Evolutionary conservation across 495 filamentous ascomycete species (phyloP).

Genomic region (Tuber melanosporum): DNA sequence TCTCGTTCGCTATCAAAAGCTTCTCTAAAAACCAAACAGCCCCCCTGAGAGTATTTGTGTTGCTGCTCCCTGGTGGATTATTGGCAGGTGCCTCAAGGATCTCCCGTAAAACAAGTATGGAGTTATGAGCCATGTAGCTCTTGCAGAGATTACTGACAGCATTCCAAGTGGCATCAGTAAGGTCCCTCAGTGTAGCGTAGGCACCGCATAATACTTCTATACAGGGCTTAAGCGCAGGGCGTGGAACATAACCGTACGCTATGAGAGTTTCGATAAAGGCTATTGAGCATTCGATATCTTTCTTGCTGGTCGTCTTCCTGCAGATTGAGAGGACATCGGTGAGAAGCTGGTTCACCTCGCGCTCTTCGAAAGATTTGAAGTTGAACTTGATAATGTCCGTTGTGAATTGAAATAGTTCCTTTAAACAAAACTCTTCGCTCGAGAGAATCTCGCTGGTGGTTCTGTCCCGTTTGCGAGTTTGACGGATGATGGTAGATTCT

Average conservation of each 20-base stretch:
- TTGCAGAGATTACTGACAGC: conserved; percentile 69
- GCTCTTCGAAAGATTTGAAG: conserved; percentile 63
- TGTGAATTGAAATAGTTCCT: conserved; percentile 63
- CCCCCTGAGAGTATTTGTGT: conserved; percentile 60
- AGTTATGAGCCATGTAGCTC: conserved; percentile 69
- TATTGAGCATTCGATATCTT: conserved; percentile 70
- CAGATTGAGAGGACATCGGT: conserved; percentile 64
- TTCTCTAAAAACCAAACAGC: conserved; percentile 64
- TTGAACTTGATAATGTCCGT: conserved; percentile 80
- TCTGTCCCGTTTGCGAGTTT: conserved; percentile 38
- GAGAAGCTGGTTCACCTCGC: conserved; percentile 61
- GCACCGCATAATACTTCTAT: conserved; percentile 77
- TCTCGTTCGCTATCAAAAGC: conserved; percentile 53
- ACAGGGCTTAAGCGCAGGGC: conserved; percentile 58
- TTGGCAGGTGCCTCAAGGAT: conserved; percentile 53
- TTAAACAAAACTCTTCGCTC: conserved; percentile 62
- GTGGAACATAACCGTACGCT: conserved; percentile 70
- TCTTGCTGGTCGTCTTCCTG: conserved; percentile 62
- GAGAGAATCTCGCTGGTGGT: conserved; percentile 23
- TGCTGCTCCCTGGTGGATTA: conserved; percentile 43
- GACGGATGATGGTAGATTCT: conserved; percentile 49
- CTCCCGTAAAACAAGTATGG: conserved; percentile 58
- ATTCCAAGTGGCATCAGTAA: conserved; percentile 67
- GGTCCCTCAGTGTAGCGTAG: conserved; percentile 62
- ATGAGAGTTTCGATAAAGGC: conserved; percentile 71